Evolutionary conservation across 352 stramenopile species (phyloP).

Genomic region (Globisporangium rhizosaccharum): DNA sequence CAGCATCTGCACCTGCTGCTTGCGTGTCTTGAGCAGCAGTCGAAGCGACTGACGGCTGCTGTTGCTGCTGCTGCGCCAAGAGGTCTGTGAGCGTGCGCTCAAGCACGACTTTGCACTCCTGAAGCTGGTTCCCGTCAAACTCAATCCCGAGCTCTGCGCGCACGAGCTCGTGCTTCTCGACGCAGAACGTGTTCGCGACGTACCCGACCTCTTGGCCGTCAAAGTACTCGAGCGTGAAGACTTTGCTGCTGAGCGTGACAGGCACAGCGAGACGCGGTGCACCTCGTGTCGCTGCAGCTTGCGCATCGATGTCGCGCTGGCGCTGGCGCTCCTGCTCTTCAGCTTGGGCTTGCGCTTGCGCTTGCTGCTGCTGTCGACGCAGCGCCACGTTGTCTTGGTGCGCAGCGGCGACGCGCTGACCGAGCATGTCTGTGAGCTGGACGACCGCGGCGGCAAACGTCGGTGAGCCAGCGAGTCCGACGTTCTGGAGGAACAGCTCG

Average conservation of each 20-base stretch:
- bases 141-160: conserved; percentile 39
- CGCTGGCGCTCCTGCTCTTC: conserved; percentile 5
- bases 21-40: conserved; percentile 2
- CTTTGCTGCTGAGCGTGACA: conserved; percentile 43
- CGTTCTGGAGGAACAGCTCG: conserved; percentile 47
- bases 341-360: neutral
- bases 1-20: conserved; percentile 3
- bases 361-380: conserved; percentile 13
- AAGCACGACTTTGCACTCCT: conserved; percentile 56
- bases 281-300: neutral
- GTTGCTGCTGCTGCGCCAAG: conserved; percentile 11
- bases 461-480: conserved; percentile 38
- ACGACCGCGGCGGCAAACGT: conserved; percentile 35
- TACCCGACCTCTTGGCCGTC: conserved; percentile 45
- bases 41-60: neutral
- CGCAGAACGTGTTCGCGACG: conserved; percentile 64
- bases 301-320: neutral
- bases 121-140: conserved; percentile 55
- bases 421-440: conserved; percentile 37
- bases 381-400: conserved; percentile 13
- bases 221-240: conserved; percentile 67
- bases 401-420: conserved; percentile 20
- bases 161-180: conserved; percentile 61
- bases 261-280: conserved; percentile 48
- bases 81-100: conserved; percentile 15